phyloP scores from a whole-genome alignment of 2,329 filamentous ascomycete species.

The Elsinoe ampelina region DNA sequence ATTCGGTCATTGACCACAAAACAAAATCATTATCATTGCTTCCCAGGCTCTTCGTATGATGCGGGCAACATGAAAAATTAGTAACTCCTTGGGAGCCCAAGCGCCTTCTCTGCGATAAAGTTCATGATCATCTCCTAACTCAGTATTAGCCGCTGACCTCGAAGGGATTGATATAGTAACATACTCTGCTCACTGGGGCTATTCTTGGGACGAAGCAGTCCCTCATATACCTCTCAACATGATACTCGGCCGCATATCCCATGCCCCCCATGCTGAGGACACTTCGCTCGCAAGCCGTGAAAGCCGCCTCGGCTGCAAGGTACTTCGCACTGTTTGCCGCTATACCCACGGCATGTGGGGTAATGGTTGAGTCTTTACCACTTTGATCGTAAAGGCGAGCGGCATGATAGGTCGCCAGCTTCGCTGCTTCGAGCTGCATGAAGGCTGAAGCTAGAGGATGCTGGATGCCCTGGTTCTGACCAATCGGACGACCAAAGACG shows the following conservation, averaged over 20 bases:
- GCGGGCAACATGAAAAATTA: slow-evolving; percentile 24
- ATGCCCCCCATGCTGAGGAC: slow-evolving; percentile 52
- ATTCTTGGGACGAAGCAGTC: slow-evolving; percentile 52
- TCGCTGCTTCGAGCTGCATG: slow-evolving; percentile 54
- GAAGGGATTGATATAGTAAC: slow-evolving; percentile 16
- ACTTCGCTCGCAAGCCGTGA: slow-evolving; percentile 51
- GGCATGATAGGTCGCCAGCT: slow-evolving; percentile 53
- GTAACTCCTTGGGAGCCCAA: slow-evolving; percentile 60
- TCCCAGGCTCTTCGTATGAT: neutral
- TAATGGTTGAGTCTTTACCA: slow-evolving; percentile 30
- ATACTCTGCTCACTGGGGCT: slow-evolving; percentile 47
- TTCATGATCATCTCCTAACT: slow-evolving; percentile 65
- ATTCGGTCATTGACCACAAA: too few species aligned
- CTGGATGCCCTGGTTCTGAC: slow-evolving; percentile 56
- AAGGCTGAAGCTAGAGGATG: slow-evolving; percentile 58
- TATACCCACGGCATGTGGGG: slow-evolving; percentile 41
- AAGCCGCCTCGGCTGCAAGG: slow-evolving; percentile 52
- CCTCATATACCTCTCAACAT: slow-evolving; percentile 52
- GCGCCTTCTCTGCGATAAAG: slow-evolving; percentile 58
- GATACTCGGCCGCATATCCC: slow-evolving; percentile 55
- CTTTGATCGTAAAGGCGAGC: slow-evolving; percentile 48
- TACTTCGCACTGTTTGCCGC: slow-evolving; percentile 51
- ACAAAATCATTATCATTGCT: too few species aligned
- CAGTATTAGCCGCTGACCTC: slow-evolving; percentile 10
- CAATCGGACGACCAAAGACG: slow-evolving; percentile 57